A percentile compares a stretch with the other conserved stretches of the same genome.
Conservation (phyloP, 176 grass and related monocot genomes). For the Metroxylon sagu region DNA sequence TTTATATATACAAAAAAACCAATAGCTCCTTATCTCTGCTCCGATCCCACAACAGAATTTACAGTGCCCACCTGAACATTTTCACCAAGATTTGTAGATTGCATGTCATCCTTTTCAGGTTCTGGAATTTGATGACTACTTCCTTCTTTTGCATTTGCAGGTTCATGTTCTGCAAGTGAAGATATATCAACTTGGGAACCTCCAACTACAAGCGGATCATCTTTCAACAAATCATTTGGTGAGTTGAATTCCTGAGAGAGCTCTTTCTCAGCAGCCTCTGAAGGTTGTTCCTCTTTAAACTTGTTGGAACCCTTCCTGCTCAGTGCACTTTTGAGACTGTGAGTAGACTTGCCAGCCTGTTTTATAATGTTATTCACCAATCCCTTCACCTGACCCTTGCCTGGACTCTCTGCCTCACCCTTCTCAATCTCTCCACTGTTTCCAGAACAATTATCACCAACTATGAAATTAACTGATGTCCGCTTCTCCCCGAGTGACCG, state of each 20-base stretch:
- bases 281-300: conserved; percentile 33
- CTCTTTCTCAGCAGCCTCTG: conserved; percentile 19
- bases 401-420: conserved; percentile 34
- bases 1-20: too few species aligned
- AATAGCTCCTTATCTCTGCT: too few species aligned
- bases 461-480: conserved; percentile 38
- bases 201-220: conserved; percentile 27
- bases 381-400: neutral
- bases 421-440: conserved; percentile 19
- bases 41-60: too few species aligned
- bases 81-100: too few species aligned
- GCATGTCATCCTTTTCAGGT: too few species aligned
- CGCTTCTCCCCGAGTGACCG: conserved; percentile 46
- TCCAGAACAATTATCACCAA: conserved; percentile 29
- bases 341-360: conserved; percentile 22
- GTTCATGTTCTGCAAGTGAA: conserved; percentile 5
- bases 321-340: conserved; percentile 45
- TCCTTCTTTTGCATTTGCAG: neutral
- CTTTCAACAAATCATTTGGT: conserved; percentile 1
- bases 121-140: too few species aligned
- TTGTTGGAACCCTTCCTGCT: conserved; percentile 50
- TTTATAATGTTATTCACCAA: conserved; percentile 28
- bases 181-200: conserved; percentile 21
- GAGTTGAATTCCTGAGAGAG: conserved; percentile 17
- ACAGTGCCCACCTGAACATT: too few species aligned